Conservation (phyloP, 2,329 filamentous ascomycete species). For the Pestalotiopsis sp. region DNA sequence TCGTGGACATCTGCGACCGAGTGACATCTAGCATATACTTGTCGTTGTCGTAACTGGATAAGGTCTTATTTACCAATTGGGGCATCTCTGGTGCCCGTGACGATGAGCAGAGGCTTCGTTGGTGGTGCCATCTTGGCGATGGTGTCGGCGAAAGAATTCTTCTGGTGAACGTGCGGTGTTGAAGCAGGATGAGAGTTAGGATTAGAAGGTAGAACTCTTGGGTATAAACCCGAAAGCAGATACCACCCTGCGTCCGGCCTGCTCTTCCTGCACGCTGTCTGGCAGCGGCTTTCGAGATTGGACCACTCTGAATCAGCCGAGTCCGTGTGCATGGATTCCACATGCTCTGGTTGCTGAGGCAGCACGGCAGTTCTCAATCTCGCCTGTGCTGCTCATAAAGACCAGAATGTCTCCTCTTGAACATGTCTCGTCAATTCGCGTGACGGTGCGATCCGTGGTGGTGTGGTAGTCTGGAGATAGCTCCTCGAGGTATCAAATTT, state of each 20-base stretch:
- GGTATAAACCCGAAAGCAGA: constrained; percentile 51
- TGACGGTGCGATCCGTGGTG: neutral
- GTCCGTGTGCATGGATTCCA: constrained; percentile 42
- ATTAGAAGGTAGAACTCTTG: neutral
- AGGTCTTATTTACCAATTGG: too few species aligned
- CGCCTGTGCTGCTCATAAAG: neutral
- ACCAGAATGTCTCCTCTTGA: neutral
- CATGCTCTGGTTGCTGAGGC: constrained; percentile 36
- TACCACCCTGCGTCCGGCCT: constrained; percentile 48
- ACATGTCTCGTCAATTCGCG: neutral
- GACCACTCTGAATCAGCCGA: constrained; percentile 40
- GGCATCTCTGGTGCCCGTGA: too few species aligned
- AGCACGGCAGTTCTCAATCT: constrained; percentile 24
- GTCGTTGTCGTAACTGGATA: neutral
- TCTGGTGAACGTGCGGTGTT: too few species aligned
- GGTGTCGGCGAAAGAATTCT: too few species aligned
- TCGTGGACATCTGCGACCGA: neutral
- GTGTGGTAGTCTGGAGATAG: neutral
- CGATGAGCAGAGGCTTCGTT: too few species aligned
- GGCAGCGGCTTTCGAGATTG: constrained; percentile 49
- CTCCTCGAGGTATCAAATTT: neutral
- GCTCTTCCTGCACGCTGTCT: constrained; percentile 51
- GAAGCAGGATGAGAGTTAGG: too few species aligned
- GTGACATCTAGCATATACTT: neutral
- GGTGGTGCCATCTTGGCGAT: too few species aligned